Evolutionary conservation across 2,329 filamentous ascomycete genomes (phyloP).

Genomic region (Cladosporium cucumerinum): DNA sequence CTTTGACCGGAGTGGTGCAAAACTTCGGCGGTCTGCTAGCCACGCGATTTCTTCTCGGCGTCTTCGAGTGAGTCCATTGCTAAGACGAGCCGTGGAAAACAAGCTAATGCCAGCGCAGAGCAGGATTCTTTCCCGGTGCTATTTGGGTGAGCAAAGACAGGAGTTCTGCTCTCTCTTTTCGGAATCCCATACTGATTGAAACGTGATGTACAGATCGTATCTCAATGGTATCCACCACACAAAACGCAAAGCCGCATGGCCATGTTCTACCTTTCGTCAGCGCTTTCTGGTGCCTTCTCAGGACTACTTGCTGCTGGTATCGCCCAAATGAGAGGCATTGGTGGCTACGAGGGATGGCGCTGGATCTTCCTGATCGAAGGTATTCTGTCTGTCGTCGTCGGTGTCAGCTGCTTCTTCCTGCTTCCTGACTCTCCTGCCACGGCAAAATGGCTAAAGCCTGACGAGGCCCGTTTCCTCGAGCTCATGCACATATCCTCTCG

Average conservation of each 20-base stretch:
- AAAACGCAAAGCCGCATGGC: slow-evolving; percentile 25
- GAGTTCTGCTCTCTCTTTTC: not conserved
- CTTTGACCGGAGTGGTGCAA: slow-evolving; percentile 31
- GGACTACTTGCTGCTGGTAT: slow-evolving; percentile 26
- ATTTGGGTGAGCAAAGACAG: slow-evolving; percentile 5
- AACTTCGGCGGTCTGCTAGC: slow-evolving; percentile 30
- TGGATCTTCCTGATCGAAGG: slow-evolving; percentile 48
- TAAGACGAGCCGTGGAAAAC: not conserved
- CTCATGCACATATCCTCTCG: slow-evolving; percentile 61
- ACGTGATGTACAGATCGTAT: not conserved
- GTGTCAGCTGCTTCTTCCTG: slow-evolving; percentile 50
- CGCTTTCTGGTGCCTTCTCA: slow-evolving; percentile 25
- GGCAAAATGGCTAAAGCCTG: slow-evolving; percentile 58
- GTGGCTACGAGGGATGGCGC: slow-evolving; percentile 31
- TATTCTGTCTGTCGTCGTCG: slow-evolving; percentile 50
- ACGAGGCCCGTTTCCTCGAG: slow-evolving; percentile 63
- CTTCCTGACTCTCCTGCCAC: slow-evolving; percentile 50
- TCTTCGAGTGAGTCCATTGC: not conserved
- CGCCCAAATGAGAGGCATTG: slow-evolving; percentile 38
- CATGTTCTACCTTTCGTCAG: slow-evolving; percentile 23
- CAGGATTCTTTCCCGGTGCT: slow-evolving; percentile 12
- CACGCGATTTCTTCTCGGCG: slow-evolving; percentile 28
- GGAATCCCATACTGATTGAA: not conserved
- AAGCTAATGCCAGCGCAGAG: slow-evolving; percentile 2
- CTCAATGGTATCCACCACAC: slow-evolving; percentile 25